phyloP scores from a whole-genome alignment of 129 eudicot genomes.

The Flaveria brownii region DNA sequence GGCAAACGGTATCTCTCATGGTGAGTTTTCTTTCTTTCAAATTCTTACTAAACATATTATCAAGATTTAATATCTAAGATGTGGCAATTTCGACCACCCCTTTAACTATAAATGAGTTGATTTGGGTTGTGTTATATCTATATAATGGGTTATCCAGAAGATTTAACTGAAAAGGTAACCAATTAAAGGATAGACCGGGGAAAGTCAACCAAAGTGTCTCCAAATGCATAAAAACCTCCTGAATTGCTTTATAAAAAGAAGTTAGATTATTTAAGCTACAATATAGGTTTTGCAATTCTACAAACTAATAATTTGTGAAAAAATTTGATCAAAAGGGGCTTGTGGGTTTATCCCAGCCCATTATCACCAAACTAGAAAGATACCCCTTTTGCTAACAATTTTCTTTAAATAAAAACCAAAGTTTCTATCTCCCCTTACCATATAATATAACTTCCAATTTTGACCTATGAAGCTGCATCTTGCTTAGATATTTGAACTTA shows the following conservation, averaged over 20 bases:
- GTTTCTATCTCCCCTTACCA: neutral
- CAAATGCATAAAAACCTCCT: conserved; percentile 14
- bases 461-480: neutral
- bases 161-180: neutral
- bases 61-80: neutral
- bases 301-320: neutral
- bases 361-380: neutral
- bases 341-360: neutral
- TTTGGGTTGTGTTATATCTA: neutral
- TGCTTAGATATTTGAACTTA: conserved; percentile 8
- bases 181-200: neutral
- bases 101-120: conserved; percentile 9
- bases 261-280: neutral
- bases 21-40: conserved; percentile 48
- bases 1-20: conserved; percentile 58
- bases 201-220: neutral
- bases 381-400: neutral
- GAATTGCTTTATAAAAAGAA: neutral
- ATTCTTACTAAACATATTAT: neutral
- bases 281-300: conserved; percentile 1
- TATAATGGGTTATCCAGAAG: neutral
- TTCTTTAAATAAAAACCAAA: neutral
- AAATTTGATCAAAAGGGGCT: neutral
- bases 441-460: conserved; percentile 2
- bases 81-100: neutral